Base-by-base conservation (phyloP, 208 protist genomes). In the Entamoeba invadens region DNA sequence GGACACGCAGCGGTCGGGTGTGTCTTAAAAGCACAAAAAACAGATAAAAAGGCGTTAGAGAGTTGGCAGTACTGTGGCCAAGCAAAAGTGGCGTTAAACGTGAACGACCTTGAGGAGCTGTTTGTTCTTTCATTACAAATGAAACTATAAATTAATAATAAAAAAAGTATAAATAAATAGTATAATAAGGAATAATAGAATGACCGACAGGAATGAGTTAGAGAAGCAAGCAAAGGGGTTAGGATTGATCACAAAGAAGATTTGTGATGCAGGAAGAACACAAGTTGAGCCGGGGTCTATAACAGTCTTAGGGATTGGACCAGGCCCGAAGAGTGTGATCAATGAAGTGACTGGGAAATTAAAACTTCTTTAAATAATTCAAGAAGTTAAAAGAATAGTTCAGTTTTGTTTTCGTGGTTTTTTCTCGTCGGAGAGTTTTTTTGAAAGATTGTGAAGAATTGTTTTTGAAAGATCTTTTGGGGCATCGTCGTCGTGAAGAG, bases 1-100 rank as follows among this genome's bases (percentile, higher is more conserved):
- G 97, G 97, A 25, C 98, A 99, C 95, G 98, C 97, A 2, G 97
- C 97, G 35, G 95, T 98, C 18, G 98, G 96, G 25, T 96, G 97
- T 1, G 96, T 98, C 35, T 96, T 98, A 91, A 95, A 96, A 35
- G 92, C 97, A 8, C 44, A 96, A 68, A 45, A 46, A 77, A 21
- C 4, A 45, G 35, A 35, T 18, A 38, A 47, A 38, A 46, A 94
- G 31, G 8, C 57, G 25, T 5, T 97, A 31, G 38, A 94, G 35
- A 57, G 38, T 42, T 96, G 96, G 96, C 92, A 87, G 44, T 21
- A 31, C 42, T 31, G 45, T 68, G 96, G 96, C 45, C 46, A 94
- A 46, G 93, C 94, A 77, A 96, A 96, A 92, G 95, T 96, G 16
- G 92, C 95, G 38, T 44, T 96, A 95, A 97, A 95, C 97, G 95